A percentile compares a stretch with the other conserved stretches of the same genome.
Conservation (phyloP, 225 moss, liverwort and hornwort genomes). For the Climacium dendroides region DNA sequence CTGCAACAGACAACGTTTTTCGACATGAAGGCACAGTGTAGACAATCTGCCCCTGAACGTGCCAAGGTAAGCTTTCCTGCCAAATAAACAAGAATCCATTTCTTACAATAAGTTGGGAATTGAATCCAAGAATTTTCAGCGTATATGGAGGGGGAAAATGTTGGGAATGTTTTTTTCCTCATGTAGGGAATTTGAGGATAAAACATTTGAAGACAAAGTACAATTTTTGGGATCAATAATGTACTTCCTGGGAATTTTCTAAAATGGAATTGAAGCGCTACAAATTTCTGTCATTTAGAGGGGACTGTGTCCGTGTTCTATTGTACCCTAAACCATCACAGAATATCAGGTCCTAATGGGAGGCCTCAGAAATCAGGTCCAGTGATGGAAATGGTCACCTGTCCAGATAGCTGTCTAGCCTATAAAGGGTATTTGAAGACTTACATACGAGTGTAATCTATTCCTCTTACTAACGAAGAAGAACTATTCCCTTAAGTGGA, state of each 20-base stretch:
- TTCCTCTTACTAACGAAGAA: background rate
- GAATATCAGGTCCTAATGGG: background rate
- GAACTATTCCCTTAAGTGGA: background rate
- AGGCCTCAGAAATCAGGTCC: background rate
- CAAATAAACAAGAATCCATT: background rate
- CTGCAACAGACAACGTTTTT: constrained; percentile 21
- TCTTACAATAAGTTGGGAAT: background rate
- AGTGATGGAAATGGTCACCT: background rate
- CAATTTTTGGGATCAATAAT: background rate
- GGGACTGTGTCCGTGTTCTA: background rate
- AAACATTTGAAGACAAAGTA: background rate
- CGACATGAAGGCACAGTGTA: constrained; percentile 9
- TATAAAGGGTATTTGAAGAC: background rate
- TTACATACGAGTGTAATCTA: background rate
- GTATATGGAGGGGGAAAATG: background rate
- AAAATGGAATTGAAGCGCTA: background rate
- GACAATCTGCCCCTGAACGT: constrained; percentile 26
- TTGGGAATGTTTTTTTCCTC: background rate
- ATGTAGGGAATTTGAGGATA: background rate
- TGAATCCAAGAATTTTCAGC: background rate
- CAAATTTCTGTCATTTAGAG: background rate
- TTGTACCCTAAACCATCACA: background rate
- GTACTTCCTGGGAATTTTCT: background rate
- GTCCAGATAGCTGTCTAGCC: background rate
- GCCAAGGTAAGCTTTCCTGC: constrained; percentile 12